A percentile compares a stretch with the other conserved stretches of the same genome.
Conservation (phyloP, 805 yeast genomes). For the Teunomyces stri region DNA sequence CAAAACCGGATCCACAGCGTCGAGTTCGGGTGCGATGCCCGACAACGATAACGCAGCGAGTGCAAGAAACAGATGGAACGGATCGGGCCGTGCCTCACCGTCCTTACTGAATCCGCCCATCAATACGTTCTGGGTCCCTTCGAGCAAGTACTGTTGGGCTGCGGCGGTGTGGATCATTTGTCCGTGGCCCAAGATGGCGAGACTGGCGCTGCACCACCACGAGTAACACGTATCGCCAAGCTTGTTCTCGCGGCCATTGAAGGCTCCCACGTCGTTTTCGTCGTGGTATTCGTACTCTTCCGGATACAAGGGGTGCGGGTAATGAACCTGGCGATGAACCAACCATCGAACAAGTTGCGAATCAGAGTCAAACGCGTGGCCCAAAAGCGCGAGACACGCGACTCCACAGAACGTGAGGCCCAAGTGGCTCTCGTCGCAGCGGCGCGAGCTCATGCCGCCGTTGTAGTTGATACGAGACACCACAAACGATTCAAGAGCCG, state of each 20-base stretch:
- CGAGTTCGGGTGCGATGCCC: constrained; percentile 1
- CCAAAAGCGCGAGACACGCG: constrained; percentile 50
- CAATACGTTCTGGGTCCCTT: constrained; percentile 55
- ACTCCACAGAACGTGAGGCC: constrained; percentile 87
- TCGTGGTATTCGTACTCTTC: constrained; percentile 42
- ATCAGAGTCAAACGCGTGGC: neutral
- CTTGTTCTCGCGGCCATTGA: constrained; percentile 86
- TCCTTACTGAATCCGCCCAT: constrained; percentile 79
- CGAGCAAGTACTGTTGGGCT: constrained; percentile 45
- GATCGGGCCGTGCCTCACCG: constrained; percentile 64
- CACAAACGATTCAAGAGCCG: constrained; percentile 35
- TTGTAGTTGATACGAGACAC: constrained; percentile 34
- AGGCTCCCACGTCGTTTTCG: constrained; percentile 63
- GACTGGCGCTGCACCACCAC: constrained; percentile 74
- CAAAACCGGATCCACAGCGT: constrained; percentile 5
- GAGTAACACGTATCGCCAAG: constrained; percentile 83
- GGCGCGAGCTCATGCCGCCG: constrained; percentile 70
- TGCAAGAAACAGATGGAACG: constrained; percentile 65
- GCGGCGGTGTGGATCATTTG: constrained; percentile 35
- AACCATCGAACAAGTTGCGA: constrained; percentile 43
- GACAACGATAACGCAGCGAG: constrained; percentile 49
- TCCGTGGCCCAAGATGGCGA: constrained; percentile 39
- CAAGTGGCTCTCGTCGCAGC: constrained; percentile 68
- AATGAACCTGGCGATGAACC: constrained; percentile 57
- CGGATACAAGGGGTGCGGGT: constrained; percentile 21